Conservation (phyloP, 208 protist genomes). For the Leishmania mexicana region DNA sequence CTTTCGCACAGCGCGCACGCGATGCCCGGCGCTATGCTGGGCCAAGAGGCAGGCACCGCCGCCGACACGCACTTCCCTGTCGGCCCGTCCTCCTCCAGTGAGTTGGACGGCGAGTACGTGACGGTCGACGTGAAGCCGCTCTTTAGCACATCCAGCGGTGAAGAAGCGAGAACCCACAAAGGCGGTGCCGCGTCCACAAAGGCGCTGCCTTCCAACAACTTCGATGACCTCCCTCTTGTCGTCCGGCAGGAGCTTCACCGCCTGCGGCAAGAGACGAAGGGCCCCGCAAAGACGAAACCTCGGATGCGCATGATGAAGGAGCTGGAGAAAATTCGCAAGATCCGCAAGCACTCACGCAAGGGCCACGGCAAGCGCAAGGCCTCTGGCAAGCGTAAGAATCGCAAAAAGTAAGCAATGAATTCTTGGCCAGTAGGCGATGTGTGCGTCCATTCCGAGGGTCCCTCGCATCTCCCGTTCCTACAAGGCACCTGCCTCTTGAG, state of each 20-base stretch:
- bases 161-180: neutral
- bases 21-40: slow-evolving; percentile 65
- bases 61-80: neutral
- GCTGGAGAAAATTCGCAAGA: slow-evolving; percentile 89
- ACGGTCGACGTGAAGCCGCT: slow-evolving; percentile 85
- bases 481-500: neutral
- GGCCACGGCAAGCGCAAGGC: slow-evolving; percentile 89
- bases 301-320: slow-evolving; percentile 82
- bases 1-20: slow-evolving; percentile 49
- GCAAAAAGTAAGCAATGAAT: slow-evolving; percentile 44
- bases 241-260: slow-evolving; percentile 80
- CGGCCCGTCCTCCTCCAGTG: neutral
- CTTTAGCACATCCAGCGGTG: slow-evolving; percentile 24
- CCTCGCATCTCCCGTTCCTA: neutral
- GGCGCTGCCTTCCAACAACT: slow-evolving; percentile 62
- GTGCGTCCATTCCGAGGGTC: neutral
- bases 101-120: slow-evolving; percentile 53
- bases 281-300: slow-evolving; percentile 69
- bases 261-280: slow-evolving; percentile 75
- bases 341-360: slow-evolving; percentile 85
- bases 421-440: neutral
- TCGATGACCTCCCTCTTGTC: slow-evolving; percentile 75
- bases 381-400: slow-evolving; percentile 85
- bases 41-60: neutral
- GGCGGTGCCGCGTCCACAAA: slow-evolving; percentile 2